Evolutionary conservation across 2,329 filamentous ascomycete species (phyloP).

Genomic region (Alternaria solani): DNA sequence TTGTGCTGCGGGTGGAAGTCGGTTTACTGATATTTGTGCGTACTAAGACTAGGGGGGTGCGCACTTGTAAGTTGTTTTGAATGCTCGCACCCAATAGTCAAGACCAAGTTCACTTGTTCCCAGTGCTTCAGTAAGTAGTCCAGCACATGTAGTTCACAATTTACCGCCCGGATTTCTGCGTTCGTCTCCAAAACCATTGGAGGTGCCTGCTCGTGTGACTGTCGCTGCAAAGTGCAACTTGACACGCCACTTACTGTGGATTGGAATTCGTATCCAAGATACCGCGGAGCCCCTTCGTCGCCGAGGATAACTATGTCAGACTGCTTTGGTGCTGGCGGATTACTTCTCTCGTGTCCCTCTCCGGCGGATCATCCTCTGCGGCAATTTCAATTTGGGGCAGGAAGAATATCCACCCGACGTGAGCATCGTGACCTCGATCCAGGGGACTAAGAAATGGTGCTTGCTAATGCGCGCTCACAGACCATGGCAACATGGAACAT

Average conservation of each 20-base stretch:
- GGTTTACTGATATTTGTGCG: neutral
- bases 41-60: neutral
- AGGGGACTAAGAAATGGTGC: neutral
- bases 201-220: neutral
- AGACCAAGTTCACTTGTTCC: neutral
- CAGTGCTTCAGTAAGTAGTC: neutral
- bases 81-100: neutral
- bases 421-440: neutral
- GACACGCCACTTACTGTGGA: neutral
- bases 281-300: neutral
- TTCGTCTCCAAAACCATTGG: neutral
- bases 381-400: neutral
- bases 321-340: constrained; percentile 1
- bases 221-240: neutral
- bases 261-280: neutral
- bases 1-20: neutral
- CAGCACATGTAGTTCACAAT: neutral
- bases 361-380: neutral
- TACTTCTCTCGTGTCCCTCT: neutral
- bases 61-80: neutral
- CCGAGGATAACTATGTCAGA: neutral
- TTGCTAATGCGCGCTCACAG: neutral
- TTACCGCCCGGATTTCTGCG: neutral
- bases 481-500: neutral
- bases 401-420: neutral